phyloP scores from a whole-genome alignment of 352 stramenopile species.

The Globisporangium spinosum region DNA sequence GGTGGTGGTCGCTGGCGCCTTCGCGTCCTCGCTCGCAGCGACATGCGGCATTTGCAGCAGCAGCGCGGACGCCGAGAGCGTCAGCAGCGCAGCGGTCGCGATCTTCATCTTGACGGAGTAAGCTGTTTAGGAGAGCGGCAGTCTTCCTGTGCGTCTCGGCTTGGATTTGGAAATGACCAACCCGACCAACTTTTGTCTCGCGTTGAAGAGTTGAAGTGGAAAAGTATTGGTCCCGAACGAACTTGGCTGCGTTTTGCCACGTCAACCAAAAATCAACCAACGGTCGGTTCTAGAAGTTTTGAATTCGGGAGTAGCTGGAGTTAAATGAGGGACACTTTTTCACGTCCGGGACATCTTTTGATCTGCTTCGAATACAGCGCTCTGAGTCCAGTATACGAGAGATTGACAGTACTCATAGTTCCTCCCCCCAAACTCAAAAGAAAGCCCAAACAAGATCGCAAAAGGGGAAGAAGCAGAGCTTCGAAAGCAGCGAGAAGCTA shows the following conservation, averaged over 20 bases:
- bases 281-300: background rate
- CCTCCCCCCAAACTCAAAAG: constrained; percentile 11
- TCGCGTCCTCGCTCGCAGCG: background rate
- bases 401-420: background rate
- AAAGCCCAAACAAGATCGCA: constrained; percentile 11
- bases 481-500: background rate
- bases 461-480: constrained; percentile 11
- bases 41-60: constrained; percentile 27
- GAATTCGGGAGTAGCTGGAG: background rate
- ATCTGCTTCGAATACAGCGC: background rate
- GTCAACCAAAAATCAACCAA: background rate
- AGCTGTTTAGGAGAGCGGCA: background rate
- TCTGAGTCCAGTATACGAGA: background rate
- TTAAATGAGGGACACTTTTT: too few relatives aligned
- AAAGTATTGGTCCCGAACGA: background rate
- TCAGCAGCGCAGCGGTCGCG: constrained; percentile 27
- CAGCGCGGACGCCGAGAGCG: constrained; percentile 40
- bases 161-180: background rate
- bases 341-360: background rate
- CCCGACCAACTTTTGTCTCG: background rate
- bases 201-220: background rate
- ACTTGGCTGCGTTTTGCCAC: background rate
- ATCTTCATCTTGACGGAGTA: constrained; percentile 47
- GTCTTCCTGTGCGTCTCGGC: background rate
- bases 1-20: constrained; percentile 1